phyloP scores from a whole-genome alignment of 768 basidiomycete genomes.

The Amanita polypyramis region DNA sequence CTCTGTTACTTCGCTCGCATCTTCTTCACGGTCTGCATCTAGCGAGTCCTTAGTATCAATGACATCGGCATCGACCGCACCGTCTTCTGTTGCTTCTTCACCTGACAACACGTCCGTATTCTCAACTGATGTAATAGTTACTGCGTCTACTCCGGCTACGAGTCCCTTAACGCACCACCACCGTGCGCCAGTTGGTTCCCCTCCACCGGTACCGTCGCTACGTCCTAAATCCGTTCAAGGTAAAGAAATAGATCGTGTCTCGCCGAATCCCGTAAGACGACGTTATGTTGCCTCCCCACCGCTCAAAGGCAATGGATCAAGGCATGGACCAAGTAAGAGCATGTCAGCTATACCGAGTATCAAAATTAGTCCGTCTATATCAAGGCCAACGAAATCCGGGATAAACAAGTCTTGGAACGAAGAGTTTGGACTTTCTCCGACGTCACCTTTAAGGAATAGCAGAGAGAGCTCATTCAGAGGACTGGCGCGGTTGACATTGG shows the following conservation, averaged over 20 bases:
- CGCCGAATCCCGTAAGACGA: conserved; percentile 41
- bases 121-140: conserved; percentile 23
- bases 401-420: conserved; percentile 1
- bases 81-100: conserved; percentile 29
- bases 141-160: neutral
- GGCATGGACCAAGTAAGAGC: conserved; percentile 5
- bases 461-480: neutral
- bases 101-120: conserved; percentile 26
- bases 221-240: neutral
- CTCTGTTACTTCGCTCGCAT: conserved; percentile 12
- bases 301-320: neutral
- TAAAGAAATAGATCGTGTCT: conserved; percentile 61
- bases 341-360: conserved; percentile 1
- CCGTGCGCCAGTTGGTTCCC: conserved; percentile 4
- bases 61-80: conserved; percentile 32
- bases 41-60: conserved; percentile 13
- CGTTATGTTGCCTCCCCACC: neutral
- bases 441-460: neutral
- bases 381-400: neutral
- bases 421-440: neutral
- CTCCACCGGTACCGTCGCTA: neutral
- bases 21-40: conserved; percentile 30
- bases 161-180: neutral
- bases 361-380: neutral
- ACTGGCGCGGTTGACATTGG: neutral